phyloP scores from a whole-genome alignment of 768 basidiomycete genomes.

The Xerocomus potaroensis region DNA sequence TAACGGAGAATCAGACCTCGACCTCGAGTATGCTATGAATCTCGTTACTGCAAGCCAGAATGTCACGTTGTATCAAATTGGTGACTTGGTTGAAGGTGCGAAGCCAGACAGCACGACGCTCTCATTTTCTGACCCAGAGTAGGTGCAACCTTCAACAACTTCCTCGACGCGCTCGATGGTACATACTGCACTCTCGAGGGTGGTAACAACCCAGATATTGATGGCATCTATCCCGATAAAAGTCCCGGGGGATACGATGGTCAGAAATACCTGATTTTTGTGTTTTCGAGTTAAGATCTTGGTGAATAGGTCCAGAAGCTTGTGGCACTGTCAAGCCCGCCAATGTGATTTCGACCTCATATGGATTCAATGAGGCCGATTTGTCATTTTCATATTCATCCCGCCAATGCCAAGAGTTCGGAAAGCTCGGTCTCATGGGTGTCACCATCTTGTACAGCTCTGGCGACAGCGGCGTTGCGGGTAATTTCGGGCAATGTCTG shows the following conservation, averaged over 20 bases:
- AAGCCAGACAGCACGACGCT: no score
- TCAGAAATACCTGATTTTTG: no score
- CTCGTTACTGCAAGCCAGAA: slow-evolving; percentile 27
- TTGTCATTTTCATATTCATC: slow-evolving; percentile 33
- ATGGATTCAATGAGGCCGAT: slow-evolving; percentile 36
- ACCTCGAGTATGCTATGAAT: slow-evolving; percentile 31
- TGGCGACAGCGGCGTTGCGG: slow-evolving; percentile 32
- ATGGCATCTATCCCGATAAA: slow-evolving; percentile 27
- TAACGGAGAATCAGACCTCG: slow-evolving; percentile 31
- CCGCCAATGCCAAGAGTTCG: slow-evolving; percentile 46
- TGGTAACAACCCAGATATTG: slow-evolving; percentile 28
- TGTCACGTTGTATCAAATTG: slow-evolving; percentile 33
- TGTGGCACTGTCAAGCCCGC: slow-evolving; percentile 39
- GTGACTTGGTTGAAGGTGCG: slow-evolving; percentile 27
- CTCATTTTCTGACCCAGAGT: no score
- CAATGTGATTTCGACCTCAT: slow-evolving; percentile 43
- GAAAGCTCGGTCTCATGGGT: slow-evolving; percentile 39
- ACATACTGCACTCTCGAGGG: slow-evolving; percentile 36
- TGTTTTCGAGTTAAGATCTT: no score
- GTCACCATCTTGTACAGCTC: slow-evolving; percentile 33
- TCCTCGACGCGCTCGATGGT: slow-evolving; percentile 38
- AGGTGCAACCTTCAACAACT: slow-evolving; percentile 36
- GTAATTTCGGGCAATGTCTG: slow-evolving; percentile 30
- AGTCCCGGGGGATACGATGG: slow-evolving; percentile 18
- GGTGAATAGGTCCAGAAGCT: slow-evolving; percentile 20